A percentile compares a stretch with the other conserved stretches of the same genome.
phyloP scores from a whole-genome alignment of 192 early-diverging fungal genomes.

The Borealophlyctis nickersoniae region DNA sequence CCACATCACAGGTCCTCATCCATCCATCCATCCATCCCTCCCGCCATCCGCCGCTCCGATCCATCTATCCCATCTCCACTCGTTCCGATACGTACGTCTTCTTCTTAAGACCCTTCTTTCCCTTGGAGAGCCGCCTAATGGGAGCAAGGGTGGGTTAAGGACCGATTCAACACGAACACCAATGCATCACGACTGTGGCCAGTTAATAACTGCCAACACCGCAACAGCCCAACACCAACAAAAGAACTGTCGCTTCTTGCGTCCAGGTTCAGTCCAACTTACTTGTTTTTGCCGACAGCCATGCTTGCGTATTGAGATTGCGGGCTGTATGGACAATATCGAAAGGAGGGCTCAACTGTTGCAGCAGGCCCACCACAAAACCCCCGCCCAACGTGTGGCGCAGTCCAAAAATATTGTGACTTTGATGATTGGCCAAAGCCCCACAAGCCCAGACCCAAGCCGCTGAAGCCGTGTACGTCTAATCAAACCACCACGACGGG shows the following conservation, averaged over 20 bases:
- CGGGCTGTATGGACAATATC: too few relatives aligned
- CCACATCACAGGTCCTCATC: not conserved
- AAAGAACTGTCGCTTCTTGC: not conserved
- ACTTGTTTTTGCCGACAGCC: conserved; percentile 87
- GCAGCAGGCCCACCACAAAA: too few relatives aligned
- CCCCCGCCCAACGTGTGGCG: too few relatives aligned
- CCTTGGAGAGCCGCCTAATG: conserved; percentile 90
- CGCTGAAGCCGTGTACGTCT: too few relatives aligned
- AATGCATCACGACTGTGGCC: not conserved
- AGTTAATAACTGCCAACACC: not conserved
- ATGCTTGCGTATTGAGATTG: conserved; percentile 22
- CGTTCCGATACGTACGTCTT: conserved; percentile 73
- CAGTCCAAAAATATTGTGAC: too few relatives aligned
- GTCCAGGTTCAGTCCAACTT: conserved; percentile 24
- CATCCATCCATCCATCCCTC: conserved; percentile 41
- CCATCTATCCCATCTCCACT: conserved; percentile 7
- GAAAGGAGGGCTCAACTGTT: too few relatives aligned
- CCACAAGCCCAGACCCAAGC: too few relatives aligned
- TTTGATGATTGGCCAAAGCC: too few relatives aligned
- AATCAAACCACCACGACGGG: too few relatives aligned
- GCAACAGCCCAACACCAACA: not conserved
- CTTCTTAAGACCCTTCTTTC: conserved; percentile 99
- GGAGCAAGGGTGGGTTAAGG: conserved; percentile 5
- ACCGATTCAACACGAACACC: not conserved
- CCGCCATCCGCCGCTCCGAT: conserved; percentile 20